Conservation (phyloP, 352 stramenopile genomes). For the Aphanomyces astaci region DNA sequence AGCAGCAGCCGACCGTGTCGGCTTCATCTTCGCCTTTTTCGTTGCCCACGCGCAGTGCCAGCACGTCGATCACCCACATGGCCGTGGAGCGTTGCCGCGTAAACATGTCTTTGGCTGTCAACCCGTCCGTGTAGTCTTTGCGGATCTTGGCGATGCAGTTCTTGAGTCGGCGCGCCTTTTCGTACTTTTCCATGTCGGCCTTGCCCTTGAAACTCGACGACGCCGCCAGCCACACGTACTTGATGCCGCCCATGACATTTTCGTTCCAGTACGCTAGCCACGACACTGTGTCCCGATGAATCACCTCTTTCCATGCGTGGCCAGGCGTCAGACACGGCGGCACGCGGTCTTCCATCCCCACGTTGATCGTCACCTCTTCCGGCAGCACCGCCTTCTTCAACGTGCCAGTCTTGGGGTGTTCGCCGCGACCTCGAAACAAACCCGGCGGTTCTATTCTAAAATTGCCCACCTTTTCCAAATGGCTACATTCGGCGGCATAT, state of each 20-base stretch:
- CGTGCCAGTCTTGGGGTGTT: conserved; percentile 99
- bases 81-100: conserved; percentile 93
- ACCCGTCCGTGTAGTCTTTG: conserved; percentile 83
- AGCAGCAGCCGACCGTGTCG: conserved; percentile 99
- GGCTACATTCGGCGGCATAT: conserved; percentile 32
- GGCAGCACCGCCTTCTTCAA: conserved; percentile 95
- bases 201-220: conserved; percentile 99
- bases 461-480: conserved; percentile 97
- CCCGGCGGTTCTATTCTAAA: conserved; percentile 96
- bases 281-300: conserved; percentile 89
- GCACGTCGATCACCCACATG: conserved; percentile 99
- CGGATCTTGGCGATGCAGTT: conserved; percentile 96
- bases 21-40: conserved; percentile 99
- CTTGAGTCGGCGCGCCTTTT: conserved; percentile 97
- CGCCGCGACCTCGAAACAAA: conserved; percentile 96
- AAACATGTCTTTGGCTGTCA: conserved; percentile 87
- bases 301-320: conserved; percentile 95
- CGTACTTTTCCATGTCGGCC: conserved; percentile 98
- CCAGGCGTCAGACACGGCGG: conserved; percentile 88
- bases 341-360: conserved; percentile 87
- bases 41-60: conserved; percentile 99
- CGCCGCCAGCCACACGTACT: conserved; percentile 98
- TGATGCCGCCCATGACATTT: conserved; percentile 97
- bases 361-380: conserved; percentile 97
- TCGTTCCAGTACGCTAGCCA: conserved; percentile 97